Percentiles rank a stretch among this genome's conserved stretches.
Conservation (phyloP, 805 yeast genomes). For the Candida alai region DNA sequence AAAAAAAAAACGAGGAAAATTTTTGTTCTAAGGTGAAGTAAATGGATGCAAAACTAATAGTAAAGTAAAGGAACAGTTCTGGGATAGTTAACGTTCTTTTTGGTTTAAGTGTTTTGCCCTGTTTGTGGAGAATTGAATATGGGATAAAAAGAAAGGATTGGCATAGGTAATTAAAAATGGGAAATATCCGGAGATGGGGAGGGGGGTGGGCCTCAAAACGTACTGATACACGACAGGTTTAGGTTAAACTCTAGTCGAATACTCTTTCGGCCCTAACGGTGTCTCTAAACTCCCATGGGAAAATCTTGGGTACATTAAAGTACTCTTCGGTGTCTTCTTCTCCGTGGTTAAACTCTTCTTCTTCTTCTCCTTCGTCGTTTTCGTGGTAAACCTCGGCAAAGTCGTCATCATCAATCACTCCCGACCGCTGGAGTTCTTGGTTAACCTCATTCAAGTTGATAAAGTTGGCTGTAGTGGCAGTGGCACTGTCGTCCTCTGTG, state of each 20-base stretch:
- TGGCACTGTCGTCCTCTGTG: neutral
- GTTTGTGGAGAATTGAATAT: neutral
- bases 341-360: conserved; percentile 6
- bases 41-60: too few relatives aligned
- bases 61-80: conserved; percentile 2
- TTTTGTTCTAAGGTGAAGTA: too few relatives aligned
- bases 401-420: conserved; percentile 13
- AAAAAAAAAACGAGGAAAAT: too few relatives aligned
- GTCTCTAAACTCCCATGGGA: conserved; percentile 35
- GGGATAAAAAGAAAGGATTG: conserved; percentile 1
- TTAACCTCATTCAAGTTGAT: conserved; percentile 7
- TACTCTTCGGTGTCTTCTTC: conserved; percentile 3
- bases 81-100: conserved; percentile 4
- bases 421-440: conserved; percentile 12
- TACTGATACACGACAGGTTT: conserved; percentile 3
- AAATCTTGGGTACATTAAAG: conserved; percentile 18
- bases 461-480: conserved; percentile 1
- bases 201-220: too few relatives aligned
- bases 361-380: conserved; percentile 7
- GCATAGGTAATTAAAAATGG: neutral
- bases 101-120: too few relatives aligned
- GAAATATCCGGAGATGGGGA: too few relatives aligned
- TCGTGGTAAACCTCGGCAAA: conserved; percentile 12
- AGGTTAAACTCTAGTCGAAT: conserved; percentile 17
- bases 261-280: conserved; percentile 19